These are phyloP conservation scores for Talaromyces islandicus DNA, from an alignment of 2,329 filamentous ascomycete genomes.

Conservation along the genomic window DNA sequence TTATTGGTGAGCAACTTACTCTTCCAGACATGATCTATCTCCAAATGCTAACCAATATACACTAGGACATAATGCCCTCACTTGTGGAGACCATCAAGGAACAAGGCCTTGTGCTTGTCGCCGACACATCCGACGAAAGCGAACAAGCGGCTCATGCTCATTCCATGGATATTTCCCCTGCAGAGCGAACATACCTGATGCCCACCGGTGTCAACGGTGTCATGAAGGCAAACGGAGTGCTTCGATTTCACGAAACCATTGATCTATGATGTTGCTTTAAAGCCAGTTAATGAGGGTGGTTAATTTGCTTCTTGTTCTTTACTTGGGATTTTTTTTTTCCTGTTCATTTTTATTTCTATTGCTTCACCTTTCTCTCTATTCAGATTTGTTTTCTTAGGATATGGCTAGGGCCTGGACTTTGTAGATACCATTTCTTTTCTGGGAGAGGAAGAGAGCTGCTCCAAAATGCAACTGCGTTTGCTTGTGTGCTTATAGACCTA, in stretches of 20 bases:
- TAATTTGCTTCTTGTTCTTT: not conserved
- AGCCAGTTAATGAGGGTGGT: not conserved
- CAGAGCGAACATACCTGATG: slow-evolving; percentile 45
- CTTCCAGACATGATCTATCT: not conserved
- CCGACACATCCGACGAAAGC: slow-evolving; percentile 67
- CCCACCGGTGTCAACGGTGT: slow-evolving; percentile 83
- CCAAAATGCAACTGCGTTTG: not conserved
- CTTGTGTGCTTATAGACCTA: not conserved
- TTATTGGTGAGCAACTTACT: slow-evolving; percentile 56
- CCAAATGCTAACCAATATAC: slow-evolving; percentile 2
- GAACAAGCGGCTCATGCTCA: slow-evolving; percentile 16
- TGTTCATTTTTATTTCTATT: not conserved
- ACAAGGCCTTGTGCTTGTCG: slow-evolving; percentile 84
- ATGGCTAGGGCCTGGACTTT: not conserved
- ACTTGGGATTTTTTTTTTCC: not conserved
- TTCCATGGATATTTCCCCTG: slow-evolving; percentile 24
- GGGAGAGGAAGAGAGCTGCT: not conserved
- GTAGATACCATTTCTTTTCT: not conserved
- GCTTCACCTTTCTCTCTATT: not conserved
- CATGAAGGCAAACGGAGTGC: slow-evolving; percentile 75
- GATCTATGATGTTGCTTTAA: slow-evolving; percentile 44
- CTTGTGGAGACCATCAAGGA: slow-evolving; percentile 91
- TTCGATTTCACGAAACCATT: slow-evolving; percentile 91
- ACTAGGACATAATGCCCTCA: slow-evolving; percentile 86
- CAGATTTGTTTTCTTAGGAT: not conserved